Evolutionary conservation across 2,329 filamentous ascomycete species (phyloP), one percentile per base, ranked within the genome.

Genomic region (Leptographium lundbergii): DNA sequence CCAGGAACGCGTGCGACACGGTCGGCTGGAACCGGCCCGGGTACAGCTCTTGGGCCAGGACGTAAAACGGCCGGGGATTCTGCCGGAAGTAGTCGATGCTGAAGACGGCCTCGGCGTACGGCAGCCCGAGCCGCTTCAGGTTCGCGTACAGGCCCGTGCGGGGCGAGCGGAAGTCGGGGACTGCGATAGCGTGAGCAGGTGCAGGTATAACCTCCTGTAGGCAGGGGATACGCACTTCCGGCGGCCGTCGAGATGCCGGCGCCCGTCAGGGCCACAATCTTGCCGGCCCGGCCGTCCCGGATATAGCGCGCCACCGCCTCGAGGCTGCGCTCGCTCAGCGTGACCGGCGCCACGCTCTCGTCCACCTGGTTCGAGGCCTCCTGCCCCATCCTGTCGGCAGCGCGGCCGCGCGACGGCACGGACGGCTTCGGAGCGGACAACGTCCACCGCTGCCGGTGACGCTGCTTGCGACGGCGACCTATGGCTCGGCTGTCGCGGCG

Each of bases 131-230:
- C 57, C 88, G 82, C 25, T 88, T 87, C 22, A 99, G 84, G 68
- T 97, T 97, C 66, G 89, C 86, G 71, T 99, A 99, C 13, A 99
- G 81, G 3, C 94, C 94, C 0, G 92, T 97, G 60, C 90, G 87
- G 62, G 92, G 91, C 2, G 91, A 95, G 63, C 94, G 82, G 71
- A 97, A 99, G 73, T 99, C 94, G 62, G 94, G 94, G 63, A 99
- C 92, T 73, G 42, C 42, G 5, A 14, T 4, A 45, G 17, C 9
- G 36, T 53, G 34, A 45, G 48, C 10, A 53, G 50, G 29, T n/a
- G n/a, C n/a, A n/a, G n/a, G n/a, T n/a, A n/a, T n/a, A n/a, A n/a
- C n/a, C n/a, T n/a, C n/a, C n/a, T n/a, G n/a, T 75, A 77, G 27
- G 22, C 7, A 39, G 36, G 36, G 36, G 14, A 11, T 7, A 69